Conservation (phyloP, 164 flowering plant species). For the Cinnamomum micranthum region DNA sequence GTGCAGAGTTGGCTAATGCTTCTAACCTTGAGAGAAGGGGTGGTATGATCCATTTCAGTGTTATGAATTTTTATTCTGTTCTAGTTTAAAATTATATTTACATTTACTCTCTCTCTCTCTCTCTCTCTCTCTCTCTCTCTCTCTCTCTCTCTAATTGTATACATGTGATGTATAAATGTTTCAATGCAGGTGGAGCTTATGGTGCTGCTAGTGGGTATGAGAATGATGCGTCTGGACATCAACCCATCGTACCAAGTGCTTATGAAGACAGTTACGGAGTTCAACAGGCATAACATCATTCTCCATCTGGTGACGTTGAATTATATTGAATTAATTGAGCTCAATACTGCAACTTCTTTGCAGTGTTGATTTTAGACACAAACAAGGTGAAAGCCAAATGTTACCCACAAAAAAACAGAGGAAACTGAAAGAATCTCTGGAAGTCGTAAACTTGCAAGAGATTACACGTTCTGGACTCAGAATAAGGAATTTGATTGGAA, state of each 20-base stretch:
- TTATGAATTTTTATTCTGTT: too few species aligned
- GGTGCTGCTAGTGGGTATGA: conserved; percentile 46
- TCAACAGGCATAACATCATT: conserved; percentile 50
- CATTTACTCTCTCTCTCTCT: not conserved
- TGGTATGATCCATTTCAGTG: conserved; percentile 20
- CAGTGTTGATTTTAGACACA: too few species aligned
- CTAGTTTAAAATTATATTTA: not conserved
- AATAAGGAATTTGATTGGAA: too few species aligned
- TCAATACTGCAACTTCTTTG: too few species aligned
- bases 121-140: not conserved
- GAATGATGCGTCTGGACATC: conserved; percentile 40
- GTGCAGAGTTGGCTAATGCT: conserved; percentile 64
- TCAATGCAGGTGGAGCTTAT: conserved; percentile 48
- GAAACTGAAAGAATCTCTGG: too few species aligned
- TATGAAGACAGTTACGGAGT: conserved; percentile 58
- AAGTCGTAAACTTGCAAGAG: too few species aligned
- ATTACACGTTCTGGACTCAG: too few species aligned
- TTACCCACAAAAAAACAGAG: too few species aligned
- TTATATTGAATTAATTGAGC: not conserved
- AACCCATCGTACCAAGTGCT: conserved; percentile 36
- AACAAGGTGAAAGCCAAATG: too few species aligned
- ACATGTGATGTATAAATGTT: not conserved
- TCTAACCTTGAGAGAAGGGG: conserved; percentile 55
- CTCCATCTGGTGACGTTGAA: conserved; percentile 3
- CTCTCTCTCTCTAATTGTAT: not conserved